phyloP scores from a whole-genome alignment of 148 eudicot genomes.

The Chenopodium album region DNA sequence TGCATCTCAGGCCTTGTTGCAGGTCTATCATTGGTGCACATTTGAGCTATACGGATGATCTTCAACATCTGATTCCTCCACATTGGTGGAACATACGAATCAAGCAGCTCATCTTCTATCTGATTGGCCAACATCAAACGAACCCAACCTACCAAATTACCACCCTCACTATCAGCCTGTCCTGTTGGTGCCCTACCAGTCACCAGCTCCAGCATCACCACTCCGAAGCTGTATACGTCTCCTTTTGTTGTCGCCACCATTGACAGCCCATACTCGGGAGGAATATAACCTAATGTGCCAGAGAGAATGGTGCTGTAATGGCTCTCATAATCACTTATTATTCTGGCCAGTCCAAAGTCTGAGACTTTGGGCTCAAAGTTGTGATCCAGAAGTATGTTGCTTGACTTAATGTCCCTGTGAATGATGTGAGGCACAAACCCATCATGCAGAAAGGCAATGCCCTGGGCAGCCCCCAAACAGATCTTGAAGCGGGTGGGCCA shows the following conservation, averaged over 20 bases:
- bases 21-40: slow-evolving; percentile 75
- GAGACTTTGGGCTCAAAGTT: slow-evolving; percentile 84
- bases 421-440: slow-evolving; percentile 94
- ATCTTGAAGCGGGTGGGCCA: slow-evolving; percentile 92
- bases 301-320: slow-evolving; percentile 85
- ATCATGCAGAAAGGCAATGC: slow-evolving; percentile 89
- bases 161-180: slow-evolving; percentile 83
- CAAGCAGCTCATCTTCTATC: slow-evolving; percentile 59
- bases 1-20: slow-evolving; percentile 78
- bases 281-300: slow-evolving; percentile 90
- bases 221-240: slow-evolving; percentile 89
- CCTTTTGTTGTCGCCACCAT: slow-evolving; percentile 88
- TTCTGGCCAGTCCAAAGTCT: slow-evolving; percentile 85
- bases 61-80: slow-evolving; percentile 64
- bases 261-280: slow-evolving; percentile 86
- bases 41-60: slow-evolving; percentile 63
- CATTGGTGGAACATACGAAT: slow-evolving; percentile 38
- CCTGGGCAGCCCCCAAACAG: slow-evolving; percentile 80
- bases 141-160: slow-evolving; percentile 95
- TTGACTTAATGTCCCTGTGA: slow-evolving; percentile 88
- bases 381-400: slow-evolving; percentile 72
- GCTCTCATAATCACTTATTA: slow-evolving; percentile 93
- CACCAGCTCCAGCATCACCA: slow-evolving; percentile 88
- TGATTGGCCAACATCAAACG: slow-evolving; percentile 57
- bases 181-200: slow-evolving; percentile 83